phyloP scores from a whole-genome alignment of 192 early-diverging fungal species.

The Rhizoclosmatium globosum region DNA sequence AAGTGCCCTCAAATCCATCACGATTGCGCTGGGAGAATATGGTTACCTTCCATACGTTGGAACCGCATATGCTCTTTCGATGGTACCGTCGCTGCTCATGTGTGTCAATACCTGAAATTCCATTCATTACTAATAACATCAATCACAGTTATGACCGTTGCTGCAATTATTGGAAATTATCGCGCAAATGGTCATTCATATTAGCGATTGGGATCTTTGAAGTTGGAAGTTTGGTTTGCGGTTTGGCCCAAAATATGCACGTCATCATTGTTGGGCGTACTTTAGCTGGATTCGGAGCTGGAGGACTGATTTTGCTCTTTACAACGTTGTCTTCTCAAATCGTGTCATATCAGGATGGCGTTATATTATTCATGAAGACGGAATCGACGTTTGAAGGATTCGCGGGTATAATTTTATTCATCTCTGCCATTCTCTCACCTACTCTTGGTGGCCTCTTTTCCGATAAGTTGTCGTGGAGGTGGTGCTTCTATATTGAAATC shows the following conservation, averaged over 20 bases:
- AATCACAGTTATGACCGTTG: background rate
- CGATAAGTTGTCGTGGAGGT: constrained; percentile 55
- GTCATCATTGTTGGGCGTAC: background rate
- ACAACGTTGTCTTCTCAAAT: background rate
- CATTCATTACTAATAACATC: background rate
- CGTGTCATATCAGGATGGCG: background rate
- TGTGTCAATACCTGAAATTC: background rate
- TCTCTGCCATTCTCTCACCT: background rate
- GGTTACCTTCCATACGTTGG: background rate
- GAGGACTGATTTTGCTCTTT: background rate
- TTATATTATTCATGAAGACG: background rate
- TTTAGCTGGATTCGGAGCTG: background rate
- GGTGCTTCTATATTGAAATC: constrained; percentile 62
- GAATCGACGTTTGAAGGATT: background rate
- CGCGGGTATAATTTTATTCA: background rate
- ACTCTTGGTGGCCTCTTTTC: constrained; percentile 55
- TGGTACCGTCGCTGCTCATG: background rate
- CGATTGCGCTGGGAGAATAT: background rate
- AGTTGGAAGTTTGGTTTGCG: background rate
- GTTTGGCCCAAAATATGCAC: background rate
- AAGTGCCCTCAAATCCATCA: constrained; percentile 5
- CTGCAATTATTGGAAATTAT: background rate
- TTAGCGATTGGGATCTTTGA: background rate
- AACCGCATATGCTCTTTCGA: background rate
- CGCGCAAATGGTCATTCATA: background rate